Percentiles rank a stretch among this genome's conserved stretches.
phyloP scores from a whole-genome alignment of 495 filamentous ascomycete species.

The Cairneyella variabilis region DNA sequence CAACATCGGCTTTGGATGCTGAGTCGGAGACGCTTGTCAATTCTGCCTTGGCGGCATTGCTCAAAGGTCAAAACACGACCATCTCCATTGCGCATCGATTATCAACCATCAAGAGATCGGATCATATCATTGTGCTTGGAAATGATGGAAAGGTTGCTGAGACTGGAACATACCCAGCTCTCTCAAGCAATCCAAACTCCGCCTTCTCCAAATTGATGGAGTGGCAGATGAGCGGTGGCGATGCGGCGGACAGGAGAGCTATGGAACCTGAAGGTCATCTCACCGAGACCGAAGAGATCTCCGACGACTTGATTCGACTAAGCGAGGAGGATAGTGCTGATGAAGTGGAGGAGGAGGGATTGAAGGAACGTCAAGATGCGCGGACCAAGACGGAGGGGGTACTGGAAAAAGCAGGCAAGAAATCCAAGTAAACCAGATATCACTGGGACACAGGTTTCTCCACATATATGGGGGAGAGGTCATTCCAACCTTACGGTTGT shows the following conservation, averaged over 20 bases:
- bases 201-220: constrained; percentile 96
- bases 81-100: constrained; percentile 95
- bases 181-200: constrained; percentile 66
- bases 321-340: constrained; percentile 10
- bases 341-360: constrained; percentile 5
- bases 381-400: constrained; percentile 11
- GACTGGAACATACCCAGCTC: constrained; percentile 74
- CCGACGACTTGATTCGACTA: constrained; percentile 14
- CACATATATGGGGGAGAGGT: neutral
- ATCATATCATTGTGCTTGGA: constrained; percentile 85
- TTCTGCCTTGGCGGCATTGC: constrained; percentile 72
- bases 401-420: constrained; percentile 12
- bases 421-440: constrained; percentile 4
- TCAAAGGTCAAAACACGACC: constrained; percentile 84
- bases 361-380: neutral
- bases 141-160: constrained; percentile 86
- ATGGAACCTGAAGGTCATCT: constrained; percentile 22
- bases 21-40: constrained; percentile 97
- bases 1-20: constrained; percentile 90
- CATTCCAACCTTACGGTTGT: neutral
- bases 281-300: constrained; percentile 22
- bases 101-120: constrained; percentile 92
- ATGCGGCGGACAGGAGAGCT: constrained; percentile 32
- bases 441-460: neutral
- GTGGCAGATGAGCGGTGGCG: constrained; percentile 93